phyloP scores from a whole-genome alignment of 2,329 filamentous ascomycete species.

The Penicillium sp. region DNA sequence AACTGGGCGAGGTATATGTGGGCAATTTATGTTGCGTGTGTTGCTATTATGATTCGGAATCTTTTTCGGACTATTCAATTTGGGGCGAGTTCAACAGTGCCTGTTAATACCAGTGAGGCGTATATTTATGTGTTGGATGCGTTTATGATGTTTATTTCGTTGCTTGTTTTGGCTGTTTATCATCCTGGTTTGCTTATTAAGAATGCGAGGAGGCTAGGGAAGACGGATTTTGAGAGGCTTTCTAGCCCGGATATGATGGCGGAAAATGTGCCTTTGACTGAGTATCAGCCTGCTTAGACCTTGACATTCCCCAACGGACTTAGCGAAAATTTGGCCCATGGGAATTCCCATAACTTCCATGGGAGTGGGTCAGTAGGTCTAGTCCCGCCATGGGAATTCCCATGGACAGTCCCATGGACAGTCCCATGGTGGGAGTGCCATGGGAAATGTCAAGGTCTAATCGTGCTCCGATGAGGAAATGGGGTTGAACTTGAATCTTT shows the following conservation, averaged over 20 bases:
- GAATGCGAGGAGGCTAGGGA: constrained; percentile 11
- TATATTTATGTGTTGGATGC: constrained; percentile 37
- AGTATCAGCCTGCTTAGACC: constrained; percentile 4
- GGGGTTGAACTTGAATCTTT: no score
- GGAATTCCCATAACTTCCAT: no score
- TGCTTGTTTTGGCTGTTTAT: constrained; percentile 23
- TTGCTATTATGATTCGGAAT: constrained; percentile 29
- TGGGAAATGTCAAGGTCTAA: no score
- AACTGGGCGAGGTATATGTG: constrained; percentile 30
- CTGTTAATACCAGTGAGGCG: constrained; percentile 26
- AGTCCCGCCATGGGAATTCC: no score
- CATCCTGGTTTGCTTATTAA: constrained; percentile 28
- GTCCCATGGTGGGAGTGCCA: no score
- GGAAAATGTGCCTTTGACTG: constrained; percentile 17
- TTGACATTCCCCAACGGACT: no score
- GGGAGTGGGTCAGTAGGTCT: no score
- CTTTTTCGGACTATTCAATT: constrained; percentile 33
- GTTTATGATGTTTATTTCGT: constrained; percentile 25
- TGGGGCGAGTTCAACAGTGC: constrained; percentile 10
- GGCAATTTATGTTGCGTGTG: constrained; percentile 27
- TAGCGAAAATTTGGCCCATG: no score
- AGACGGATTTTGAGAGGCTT: constrained; percentile 12
- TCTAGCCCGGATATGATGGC: constrained; percentile 4
- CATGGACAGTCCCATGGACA: no score
- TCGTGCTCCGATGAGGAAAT: no score